These are phyloP conservation scores for Eleusine indica DNA, from an alignment of 176 grass and related monocot genomes.

Conservation along the genomic window DNA sequence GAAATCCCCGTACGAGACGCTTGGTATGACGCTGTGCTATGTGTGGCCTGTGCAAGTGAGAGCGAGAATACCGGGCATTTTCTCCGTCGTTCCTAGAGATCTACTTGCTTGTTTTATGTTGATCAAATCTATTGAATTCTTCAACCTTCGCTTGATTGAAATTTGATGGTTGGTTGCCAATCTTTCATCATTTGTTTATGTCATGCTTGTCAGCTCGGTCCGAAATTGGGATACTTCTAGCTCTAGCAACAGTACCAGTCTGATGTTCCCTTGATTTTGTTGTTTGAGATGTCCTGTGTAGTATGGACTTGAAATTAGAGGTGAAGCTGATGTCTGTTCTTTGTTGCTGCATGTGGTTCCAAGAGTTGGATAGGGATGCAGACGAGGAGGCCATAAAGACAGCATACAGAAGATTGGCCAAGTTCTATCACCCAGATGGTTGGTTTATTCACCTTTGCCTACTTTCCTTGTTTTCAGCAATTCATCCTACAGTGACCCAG, in stretches of 20 bases:
- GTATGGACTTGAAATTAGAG: not conserved
- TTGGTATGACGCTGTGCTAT: conserved; percentile 56
- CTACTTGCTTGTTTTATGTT: not conserved
- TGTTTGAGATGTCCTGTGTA: conserved; percentile 7
- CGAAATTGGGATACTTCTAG: not conserved
- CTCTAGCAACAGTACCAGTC: not conserved
- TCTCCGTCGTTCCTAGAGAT: not conserved
- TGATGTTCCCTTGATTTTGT: not conserved
- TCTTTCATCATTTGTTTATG: not conserved
- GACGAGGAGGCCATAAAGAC: conserved; percentile 88
- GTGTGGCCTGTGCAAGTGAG: not conserved
- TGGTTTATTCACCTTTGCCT: conserved; percentile 26
- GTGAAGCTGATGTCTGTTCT: conserved; percentile 23
- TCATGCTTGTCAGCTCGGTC: not conserved
- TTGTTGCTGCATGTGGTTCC: conserved; percentile 35
- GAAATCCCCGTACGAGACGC: conserved; percentile 86
- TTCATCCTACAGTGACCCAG: not conserved
- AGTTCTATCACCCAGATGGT: conserved; percentile 98
- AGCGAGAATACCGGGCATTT: not conserved
- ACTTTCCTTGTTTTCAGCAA: not conserved
- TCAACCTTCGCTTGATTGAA: not conserved
- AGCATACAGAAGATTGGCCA: conserved; percentile 82
- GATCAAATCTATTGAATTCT: not conserved
- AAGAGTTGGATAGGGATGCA: conserved; percentile 87
- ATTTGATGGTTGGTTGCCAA: not conserved